phyloP scores from a whole-genome alignment of 2,329 filamentous ascomycete species.

The Fusarium burgessii region DNA sequence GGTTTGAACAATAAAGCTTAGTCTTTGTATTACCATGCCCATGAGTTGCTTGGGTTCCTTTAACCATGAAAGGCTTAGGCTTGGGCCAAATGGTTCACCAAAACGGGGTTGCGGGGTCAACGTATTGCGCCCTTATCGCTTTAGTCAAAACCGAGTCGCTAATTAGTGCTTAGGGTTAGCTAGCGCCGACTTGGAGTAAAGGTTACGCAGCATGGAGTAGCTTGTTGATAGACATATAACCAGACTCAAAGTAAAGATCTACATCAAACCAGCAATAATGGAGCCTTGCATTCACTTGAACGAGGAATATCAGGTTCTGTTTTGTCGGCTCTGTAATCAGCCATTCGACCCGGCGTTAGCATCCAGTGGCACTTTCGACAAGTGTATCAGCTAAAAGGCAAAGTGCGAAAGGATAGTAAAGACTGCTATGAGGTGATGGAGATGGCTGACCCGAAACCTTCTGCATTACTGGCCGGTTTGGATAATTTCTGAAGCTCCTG shows the following conservation, averaged over 20 bases:
- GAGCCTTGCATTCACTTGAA: background rate
- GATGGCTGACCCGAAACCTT: background rate
- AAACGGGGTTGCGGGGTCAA: too few species aligned
- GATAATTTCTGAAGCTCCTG: too few species aligned
- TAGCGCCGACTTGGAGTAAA: background rate
- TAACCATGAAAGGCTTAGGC: background rate
- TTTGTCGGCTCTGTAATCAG: background rate
- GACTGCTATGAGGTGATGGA: background rate
- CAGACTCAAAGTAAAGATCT: background rate
- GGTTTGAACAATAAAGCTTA: background rate
- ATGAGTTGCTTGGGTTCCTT: background rate
- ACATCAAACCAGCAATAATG: background rate
- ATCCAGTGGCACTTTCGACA: background rate
- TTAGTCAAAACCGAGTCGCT: too few species aligned
- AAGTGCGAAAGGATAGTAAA: background rate
- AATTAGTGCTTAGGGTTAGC: background rate
- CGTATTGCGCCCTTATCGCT: too few species aligned
- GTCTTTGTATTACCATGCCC: background rate
- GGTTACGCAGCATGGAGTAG: too few species aligned
- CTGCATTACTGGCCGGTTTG: too few species aligned
- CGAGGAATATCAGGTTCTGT: background rate
- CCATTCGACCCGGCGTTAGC: background rate
- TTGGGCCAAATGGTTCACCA: too few species aligned
- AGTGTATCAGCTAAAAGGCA: background rate
- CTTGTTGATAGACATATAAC: background rate